Evolutionary conservation across 2,329 filamentous ascomycete species (phyloP), one percentile per base, ranked within the genome.

Genomic region (Aspergillus pseudoviridinutans): DNA sequence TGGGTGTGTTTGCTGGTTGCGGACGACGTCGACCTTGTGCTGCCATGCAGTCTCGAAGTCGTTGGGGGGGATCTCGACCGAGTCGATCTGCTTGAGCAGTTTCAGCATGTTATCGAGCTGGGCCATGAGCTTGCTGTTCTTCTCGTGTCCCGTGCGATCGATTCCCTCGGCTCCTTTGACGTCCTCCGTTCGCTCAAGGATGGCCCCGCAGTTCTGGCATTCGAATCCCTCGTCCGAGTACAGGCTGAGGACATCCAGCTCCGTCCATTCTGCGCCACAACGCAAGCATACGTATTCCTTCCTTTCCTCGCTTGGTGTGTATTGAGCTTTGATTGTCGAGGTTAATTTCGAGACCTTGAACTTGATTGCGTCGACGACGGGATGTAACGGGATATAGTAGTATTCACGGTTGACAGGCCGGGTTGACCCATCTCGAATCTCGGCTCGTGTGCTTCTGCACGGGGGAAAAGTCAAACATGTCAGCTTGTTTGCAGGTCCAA

Each of bases 351-450:
- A 92, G 53, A 96, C 87, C 61, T 91, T 88, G 84, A 90, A 99
- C 75, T 99, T 99, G 77, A 96, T 95, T 51, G 91, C 91, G 76
- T 99, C 94, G 69, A 99, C 91, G 38, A 93, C 91, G 57, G 91
- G 89, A 58, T 94, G 91, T 69, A 95, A 95, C 72, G 97, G 92
- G 72, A 99, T 93, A 76, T 91, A 99, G 79, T 96, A 99, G 82
- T 96, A 99, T 61, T 93, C 96, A 67, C 91, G 86, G 71, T 89
- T 92, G 64, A 89, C 87, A 4, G 91, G 89, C 53, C 92, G 87
- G 57, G 89, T 88, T 58, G 92, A 90, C 53, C 90, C 91, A 69
- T 92, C 89, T 64, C 88, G 87, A 55, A 89, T 79, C 72, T 96
- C 92, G 51, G 87, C 84, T 59, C 91, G 87, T 32, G 87, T 86